Evolutionary conservation across 78 protist species (phyloP).

Genomic region (Emiliania huxleyi): DNA sequence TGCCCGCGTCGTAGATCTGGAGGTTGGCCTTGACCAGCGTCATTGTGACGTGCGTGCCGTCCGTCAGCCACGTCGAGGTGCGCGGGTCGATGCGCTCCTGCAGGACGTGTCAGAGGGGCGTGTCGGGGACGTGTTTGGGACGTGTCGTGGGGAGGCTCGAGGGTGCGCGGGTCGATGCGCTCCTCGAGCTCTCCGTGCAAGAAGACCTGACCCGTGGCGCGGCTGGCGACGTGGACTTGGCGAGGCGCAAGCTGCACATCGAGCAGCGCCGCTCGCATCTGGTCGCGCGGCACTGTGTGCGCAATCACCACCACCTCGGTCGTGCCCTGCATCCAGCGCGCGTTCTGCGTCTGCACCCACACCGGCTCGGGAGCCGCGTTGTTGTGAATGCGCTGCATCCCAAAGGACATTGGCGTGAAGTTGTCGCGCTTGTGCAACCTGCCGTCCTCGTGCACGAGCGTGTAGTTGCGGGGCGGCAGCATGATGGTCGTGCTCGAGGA

Average conservation of each 20-base stretch:
- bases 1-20: background rate
- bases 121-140: too few relatives aligned
- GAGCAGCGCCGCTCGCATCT: background rate
- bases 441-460: background rate
- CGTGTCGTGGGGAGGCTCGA: too few relatives aligned
- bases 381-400: slow-evolving; percentile 5
- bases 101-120: background rate
- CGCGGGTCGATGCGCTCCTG: background rate
- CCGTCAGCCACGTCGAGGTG: background rate
- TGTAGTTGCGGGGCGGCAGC: slow-evolving; percentile 3
- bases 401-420: background rate
- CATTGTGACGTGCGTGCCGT: background rate
- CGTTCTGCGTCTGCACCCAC: background rate
- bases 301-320: background rate
- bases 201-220: background rate
- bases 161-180: background rate
- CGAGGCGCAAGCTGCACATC: background rate
- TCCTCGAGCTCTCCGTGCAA: background rate
- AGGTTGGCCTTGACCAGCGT: background rate
- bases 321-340: background rate
- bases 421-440: background rate
- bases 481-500: background rate
- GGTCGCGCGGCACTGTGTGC: background rate
- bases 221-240: background rate
- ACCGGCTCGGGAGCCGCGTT: background rate